Conservation (phyloP, 2,329 filamentous ascomycete species). For the Ilyonectria sp. region DNA sequence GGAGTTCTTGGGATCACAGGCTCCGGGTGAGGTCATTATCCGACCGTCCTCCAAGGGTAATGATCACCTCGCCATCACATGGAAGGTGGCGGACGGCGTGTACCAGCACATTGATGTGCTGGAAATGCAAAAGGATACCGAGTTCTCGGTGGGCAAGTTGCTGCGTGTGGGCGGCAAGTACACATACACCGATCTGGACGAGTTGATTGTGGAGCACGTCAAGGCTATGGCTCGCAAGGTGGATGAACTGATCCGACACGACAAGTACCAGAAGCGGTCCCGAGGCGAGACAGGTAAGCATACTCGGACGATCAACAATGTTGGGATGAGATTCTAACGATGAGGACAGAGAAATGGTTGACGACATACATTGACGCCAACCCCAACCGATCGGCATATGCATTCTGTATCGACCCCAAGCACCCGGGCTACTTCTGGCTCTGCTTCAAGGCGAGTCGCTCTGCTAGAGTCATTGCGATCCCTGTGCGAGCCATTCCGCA, state of each 20-base stretch:
- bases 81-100: conserved; percentile 97
- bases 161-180: conserved; percentile 90
- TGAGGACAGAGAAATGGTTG: conserved; percentile 86
- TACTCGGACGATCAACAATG: background rate
- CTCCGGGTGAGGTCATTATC: conserved; percentile 92
- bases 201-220: conserved; percentile 96
- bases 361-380: conserved; percentile 97
- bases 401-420: conserved; percentile 94
- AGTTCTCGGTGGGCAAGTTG: conserved; percentile 91
- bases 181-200: conserved; percentile 95
- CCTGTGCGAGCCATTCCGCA: conserved; percentile 92
- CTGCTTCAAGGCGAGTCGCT: conserved; percentile 92
- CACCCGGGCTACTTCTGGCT: conserved; percentile 96
- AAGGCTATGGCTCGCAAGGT: conserved; percentile 99
- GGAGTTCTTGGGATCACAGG: conserved; percentile 90
- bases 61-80: conserved; percentile 95
- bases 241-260: conserved; percentile 93
- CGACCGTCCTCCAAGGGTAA: conserved; percentile 95
- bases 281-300: conserved; percentile 88
- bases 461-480: conserved; percentile 82
- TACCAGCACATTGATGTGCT: conserved; percentile 98
- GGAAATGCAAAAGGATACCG: conserved; percentile 96
- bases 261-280: conserved; percentile 90
- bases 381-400: conserved; percentile 92
- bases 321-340: conserved; percentile 39